phyloP scores from a whole-genome alignment of 1,284 basidiomycete species.

The Schizophyllum commune region DNA sequence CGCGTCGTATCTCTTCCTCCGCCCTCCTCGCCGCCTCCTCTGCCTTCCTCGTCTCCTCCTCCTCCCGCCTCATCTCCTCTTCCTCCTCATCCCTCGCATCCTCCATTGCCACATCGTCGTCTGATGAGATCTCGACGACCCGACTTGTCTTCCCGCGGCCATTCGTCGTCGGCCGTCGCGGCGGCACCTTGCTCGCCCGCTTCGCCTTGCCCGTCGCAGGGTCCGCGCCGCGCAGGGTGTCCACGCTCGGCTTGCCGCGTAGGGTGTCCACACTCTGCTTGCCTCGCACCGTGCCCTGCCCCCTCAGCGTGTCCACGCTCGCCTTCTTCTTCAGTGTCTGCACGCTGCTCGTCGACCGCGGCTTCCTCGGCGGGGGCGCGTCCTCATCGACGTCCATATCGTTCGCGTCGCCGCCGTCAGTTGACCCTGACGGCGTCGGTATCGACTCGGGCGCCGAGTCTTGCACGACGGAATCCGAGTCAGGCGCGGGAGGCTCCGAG shows the following conservation, averaged over 20 bases:
- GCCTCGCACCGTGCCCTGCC: background rate
- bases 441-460: background rate
- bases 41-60: background rate
- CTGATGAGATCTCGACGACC: background rate
- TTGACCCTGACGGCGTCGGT: background rate
- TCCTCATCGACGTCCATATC: background rate
- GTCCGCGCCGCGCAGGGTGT: background rate
- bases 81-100: background rate
- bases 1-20: background rate
- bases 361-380: background rate
- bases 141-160: background rate
- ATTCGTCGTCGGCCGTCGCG: background rate
- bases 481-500: background rate
- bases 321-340: background rate
- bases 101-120: background rate
- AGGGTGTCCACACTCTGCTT: background rate
- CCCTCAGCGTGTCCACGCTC: background rate
- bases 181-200: background rate
- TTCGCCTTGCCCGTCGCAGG: background rate
- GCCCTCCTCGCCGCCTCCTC: background rate
- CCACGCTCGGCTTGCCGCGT: too few relatives aligned
- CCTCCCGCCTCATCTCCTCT: constrained; percentile 1
- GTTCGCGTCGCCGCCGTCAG: background rate
- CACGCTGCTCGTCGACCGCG: background rate
- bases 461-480: background rate